Percentiles rank a stretch among this genome's conserved stretches.
Evolutionary conservation across 306 rosid species (phyloP).

Genomic region (Comarum palustre): DNA sequence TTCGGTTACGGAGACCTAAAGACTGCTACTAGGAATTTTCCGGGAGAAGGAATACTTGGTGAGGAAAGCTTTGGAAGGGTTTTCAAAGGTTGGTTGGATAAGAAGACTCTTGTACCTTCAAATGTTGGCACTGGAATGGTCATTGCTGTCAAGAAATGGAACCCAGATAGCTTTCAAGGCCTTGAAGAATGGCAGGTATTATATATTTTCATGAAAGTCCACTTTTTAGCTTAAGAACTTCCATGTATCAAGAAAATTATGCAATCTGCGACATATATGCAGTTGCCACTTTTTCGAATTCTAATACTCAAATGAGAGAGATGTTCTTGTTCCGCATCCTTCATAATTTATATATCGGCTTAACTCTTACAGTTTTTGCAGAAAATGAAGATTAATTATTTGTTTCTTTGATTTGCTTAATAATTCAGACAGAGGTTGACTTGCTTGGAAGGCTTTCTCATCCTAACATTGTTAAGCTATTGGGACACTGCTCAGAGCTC

Average conservation of each 20-base stretch:
- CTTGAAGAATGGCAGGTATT: conserved; percentile 77
- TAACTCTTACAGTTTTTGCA: too few species aligned
- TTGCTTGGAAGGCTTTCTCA: conserved; percentile 73
- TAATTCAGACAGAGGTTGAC: conserved; percentile 64
- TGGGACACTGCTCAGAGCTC: conserved; percentile 79
- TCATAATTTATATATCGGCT: background rate
- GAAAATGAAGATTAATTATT: background rate
- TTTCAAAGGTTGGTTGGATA: conserved; percentile 17
- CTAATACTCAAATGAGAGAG: too few species aligned
- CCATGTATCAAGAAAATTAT: background rate
- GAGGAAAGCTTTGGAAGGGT: background rate
- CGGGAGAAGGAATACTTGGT: too few species aligned
- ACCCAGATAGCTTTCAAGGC: background rate
- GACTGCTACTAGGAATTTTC: too few species aligned
- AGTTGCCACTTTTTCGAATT: background rate
- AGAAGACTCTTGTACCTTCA: conserved; percentile 35
- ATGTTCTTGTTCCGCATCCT: too few species aligned
- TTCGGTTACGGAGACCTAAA: too few species aligned
- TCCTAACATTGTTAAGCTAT: conserved; percentile 73
- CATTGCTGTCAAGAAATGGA: conserved; percentile 67
- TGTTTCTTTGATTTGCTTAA: conserved; percentile 20
- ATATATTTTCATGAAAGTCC: too few species aligned
- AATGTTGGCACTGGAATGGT: conserved; percentile 49
- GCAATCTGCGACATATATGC: background rate
- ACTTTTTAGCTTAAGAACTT: background rate